A percentile compares a stretch with the other conserved stretches of the same genome.
These are phyloP conservation scores for Huiozyma sinensis DNA, from an alignment of 805 yeast genomes.

Conservation along the genomic window DNA sequence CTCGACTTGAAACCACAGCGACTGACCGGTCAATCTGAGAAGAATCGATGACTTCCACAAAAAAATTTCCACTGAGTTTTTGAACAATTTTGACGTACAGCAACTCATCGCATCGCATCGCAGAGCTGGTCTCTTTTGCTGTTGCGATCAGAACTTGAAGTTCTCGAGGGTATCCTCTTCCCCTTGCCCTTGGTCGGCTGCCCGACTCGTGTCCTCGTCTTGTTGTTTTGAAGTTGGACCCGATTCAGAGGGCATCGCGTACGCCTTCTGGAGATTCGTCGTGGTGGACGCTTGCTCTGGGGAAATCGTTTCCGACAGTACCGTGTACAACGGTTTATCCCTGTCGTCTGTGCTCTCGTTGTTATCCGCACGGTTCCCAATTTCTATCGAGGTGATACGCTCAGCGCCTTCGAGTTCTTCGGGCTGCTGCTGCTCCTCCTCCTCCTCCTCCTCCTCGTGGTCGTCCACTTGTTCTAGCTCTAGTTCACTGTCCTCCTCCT, in stretches of 20 bases:
- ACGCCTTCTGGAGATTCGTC: too few relatives aligned
- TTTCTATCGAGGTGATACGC: background rate
- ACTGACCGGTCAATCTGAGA: too few relatives aligned
- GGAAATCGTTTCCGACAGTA: constrained; percentile 10
- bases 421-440: background rate
- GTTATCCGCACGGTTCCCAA: background rate
- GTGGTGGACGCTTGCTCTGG: background rate
- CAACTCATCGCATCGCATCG: too few relatives aligned
- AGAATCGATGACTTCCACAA: too few relatives aligned
- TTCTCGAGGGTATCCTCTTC: constrained; percentile 9
- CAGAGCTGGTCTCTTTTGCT: too few relatives aligned
- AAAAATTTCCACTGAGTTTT: too few relatives aligned
- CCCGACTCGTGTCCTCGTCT: too few relatives aligned
- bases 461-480: background rate
- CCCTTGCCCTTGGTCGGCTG: constrained; percentile 1
- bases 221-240: too few relatives aligned
- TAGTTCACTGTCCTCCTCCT: constrained; percentile 1
- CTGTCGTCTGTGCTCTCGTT: constrained; percentile 1
- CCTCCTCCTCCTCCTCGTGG: background rate
- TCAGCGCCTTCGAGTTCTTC: background rate
- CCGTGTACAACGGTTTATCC: constrained; percentile 13
- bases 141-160: constrained; percentile 13
- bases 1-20: too few relatives aligned
- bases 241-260: too few relatives aligned
- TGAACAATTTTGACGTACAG: too few relatives aligned